These are phyloP conservation scores for Pittosporum tobira DNA, from an alignment of 129 eudicot species.

Conservation along the genomic window DNA sequence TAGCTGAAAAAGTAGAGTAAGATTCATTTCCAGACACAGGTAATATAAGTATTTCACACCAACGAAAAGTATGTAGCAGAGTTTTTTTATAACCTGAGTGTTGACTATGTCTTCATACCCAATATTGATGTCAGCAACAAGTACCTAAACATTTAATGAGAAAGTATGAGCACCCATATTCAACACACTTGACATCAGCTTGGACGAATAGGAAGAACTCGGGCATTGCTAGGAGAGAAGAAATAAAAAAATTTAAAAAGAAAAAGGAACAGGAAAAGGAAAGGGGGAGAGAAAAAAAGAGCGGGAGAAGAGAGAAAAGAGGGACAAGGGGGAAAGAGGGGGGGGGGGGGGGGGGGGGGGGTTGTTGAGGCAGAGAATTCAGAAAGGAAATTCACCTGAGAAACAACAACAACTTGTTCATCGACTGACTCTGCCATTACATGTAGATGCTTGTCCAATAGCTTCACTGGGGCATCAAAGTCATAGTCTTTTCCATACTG, in stretches of 20 bases:
- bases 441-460: constrained; percentile 49
- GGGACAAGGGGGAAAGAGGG: too few species aligned
- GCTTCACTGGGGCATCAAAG: constrained; percentile 59
- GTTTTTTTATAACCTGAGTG: constrained; percentile 36
- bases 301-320: too few species aligned
- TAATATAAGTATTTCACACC: neutral
- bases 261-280: too few species aligned
- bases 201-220: neutral
- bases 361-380: neutral
- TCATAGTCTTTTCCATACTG: constrained; percentile 62
- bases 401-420: constrained; percentile 51
- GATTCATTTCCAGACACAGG: neutral
- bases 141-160: constrained; percentile 25
- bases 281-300: too few species aligned
- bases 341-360: neutral
- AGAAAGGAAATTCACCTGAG: constrained; percentile 25
- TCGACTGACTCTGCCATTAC: constrained; percentile 53
- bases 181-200: neutral
- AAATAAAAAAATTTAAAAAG: too few species aligned
- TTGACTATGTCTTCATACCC: constrained; percentile 58
- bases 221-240: neutral
- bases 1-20: too few species aligned
- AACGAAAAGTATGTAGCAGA: neutral
- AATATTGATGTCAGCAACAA: constrained; percentile 53
- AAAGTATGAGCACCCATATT: neutral